Conservation (phyloP, 2,329 filamentous ascomycete species). For the Cladophialophora carrionii region DNA sequence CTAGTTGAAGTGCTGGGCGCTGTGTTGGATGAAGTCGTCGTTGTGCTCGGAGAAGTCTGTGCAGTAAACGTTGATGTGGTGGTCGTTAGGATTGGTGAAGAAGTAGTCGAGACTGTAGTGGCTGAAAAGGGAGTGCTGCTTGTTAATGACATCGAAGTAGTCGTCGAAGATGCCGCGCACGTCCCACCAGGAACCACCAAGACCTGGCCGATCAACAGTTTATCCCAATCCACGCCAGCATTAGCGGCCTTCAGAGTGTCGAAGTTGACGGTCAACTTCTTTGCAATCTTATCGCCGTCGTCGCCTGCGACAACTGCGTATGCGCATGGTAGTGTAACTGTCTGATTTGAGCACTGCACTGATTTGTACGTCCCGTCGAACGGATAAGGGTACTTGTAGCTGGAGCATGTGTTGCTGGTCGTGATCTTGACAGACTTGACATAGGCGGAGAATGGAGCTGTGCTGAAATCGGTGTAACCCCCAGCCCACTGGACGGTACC, state of each 20-base stretch:
- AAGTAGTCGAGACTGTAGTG: not conserved
- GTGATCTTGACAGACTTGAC: conserved; percentile 64
- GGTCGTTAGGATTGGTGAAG: not conserved
- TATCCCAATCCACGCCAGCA: conserved; percentile 35
- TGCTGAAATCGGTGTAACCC: conserved; percentile 66
- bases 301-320: conserved; percentile 36
- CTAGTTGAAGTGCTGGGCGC: not conserved
- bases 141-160: conserved; percentile 14
- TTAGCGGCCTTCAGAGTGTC: conserved; percentile 29
- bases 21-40: conserved; percentile 4
- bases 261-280: conserved; percentile 30
- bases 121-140: conserved; percentile 3
- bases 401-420: conserved; percentile 88
- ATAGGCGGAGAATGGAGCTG: conserved; percentile 72
- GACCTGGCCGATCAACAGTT: conserved; percentile 29
- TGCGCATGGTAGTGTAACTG: conserved; percentile 33
- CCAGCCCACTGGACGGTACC: conserved; percentile 88
- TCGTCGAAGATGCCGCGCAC: conserved; percentile 24
- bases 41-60: conserved; percentile 8
- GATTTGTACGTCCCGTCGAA: conserved; percentile 76
- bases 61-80: not conserved
- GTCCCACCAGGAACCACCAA: conserved; percentile 31
- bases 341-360: conserved; percentile 60
- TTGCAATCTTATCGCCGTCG: conserved; percentile 35
- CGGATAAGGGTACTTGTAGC: conserved; percentile 76